Evolutionary conservation across 345 rosid species (phyloP).

Genomic region (Gossypium herbaceum): DNA sequence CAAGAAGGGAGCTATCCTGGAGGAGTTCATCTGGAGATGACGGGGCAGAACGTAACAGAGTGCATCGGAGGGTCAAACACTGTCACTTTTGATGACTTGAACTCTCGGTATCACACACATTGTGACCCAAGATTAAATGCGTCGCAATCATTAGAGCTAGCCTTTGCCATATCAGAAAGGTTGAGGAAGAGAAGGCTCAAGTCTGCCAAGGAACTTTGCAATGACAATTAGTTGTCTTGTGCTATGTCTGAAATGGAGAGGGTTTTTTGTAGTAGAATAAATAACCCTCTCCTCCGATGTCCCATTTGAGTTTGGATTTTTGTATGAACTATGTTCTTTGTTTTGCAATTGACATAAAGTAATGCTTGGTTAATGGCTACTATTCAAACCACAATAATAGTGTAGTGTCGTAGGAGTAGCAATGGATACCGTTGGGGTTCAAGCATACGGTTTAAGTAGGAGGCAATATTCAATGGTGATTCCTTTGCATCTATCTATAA

Average conservation of each 20-base stretch:
- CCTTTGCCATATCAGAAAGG: slow-evolving; percentile 20
- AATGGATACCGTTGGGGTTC: not conserved
- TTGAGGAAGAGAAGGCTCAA: slow-evolving; percentile 20
- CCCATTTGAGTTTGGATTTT: not conserved
- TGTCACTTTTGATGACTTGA: slow-evolving; percentile 20
- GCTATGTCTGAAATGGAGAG: not conserved
- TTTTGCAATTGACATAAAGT: not conserved
- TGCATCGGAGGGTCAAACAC: slow-evolving; percentile 17
- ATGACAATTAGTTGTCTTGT: not conserved
- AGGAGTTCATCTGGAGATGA: slow-evolving; percentile 26
- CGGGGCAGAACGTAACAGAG: slow-evolving; percentile 21
- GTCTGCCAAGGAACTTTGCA: not conserved
- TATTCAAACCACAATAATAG: not conserved
- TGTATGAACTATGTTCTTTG: not conserved
- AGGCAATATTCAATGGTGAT: not conserved
- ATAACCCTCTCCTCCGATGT: not conserved
- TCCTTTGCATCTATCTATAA: slow-evolving; percentile 4
- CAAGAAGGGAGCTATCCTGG: slow-evolving; percentile 21
- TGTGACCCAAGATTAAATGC: slow-evolving; percentile 18
- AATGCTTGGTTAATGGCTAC: not conserved
- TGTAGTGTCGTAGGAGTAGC: not conserved
- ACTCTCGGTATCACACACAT: slow-evolving; percentile 19
- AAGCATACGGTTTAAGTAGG: not conserved
- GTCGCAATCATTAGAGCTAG: slow-evolving; percentile 19
- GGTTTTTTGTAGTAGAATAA: not conserved